Conservation (phyloP, 257 asterid species). For the Solanum corneliomulleri region DNA sequence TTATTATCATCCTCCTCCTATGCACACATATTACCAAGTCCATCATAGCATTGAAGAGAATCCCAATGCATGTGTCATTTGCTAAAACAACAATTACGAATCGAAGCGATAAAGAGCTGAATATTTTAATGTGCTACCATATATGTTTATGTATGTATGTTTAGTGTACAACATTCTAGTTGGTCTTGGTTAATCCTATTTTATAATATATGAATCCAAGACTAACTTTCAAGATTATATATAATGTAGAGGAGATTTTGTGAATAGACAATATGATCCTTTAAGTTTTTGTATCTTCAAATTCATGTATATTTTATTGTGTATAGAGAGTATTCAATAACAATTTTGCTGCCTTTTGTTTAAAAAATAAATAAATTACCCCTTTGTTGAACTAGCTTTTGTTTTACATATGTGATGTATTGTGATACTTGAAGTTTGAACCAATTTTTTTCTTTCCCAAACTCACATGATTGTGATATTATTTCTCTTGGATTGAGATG, state of each 20-base stretch:
- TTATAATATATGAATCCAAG: background rate
- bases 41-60: constrained; percentile 65
- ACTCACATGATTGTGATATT: background rate
- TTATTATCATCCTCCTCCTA: constrained; percentile 13
- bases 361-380: too few species aligned
- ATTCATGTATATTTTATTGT: background rate
- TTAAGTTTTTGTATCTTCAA: background rate
- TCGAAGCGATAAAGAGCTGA: background rate
- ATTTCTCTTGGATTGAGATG: background rate
- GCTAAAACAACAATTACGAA: background rate
- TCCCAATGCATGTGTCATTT: constrained; percentile 60
- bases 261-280: background rate
- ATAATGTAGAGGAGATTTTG: background rate
- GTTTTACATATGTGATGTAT: background rate
- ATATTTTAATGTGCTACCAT: background rate
- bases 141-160: background rate
- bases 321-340: background rate
- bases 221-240: background rate
- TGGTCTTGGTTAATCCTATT: background rate
- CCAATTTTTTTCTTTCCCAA: background rate
- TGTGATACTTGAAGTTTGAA: background rate
- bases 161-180: background rate
- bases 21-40: constrained; percentile 6
- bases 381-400: too few species aligned
- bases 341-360: too few species aligned